Base-by-base conservation (phyloP, 129 eudicot species). In the Flaveria brownii region DNA sequence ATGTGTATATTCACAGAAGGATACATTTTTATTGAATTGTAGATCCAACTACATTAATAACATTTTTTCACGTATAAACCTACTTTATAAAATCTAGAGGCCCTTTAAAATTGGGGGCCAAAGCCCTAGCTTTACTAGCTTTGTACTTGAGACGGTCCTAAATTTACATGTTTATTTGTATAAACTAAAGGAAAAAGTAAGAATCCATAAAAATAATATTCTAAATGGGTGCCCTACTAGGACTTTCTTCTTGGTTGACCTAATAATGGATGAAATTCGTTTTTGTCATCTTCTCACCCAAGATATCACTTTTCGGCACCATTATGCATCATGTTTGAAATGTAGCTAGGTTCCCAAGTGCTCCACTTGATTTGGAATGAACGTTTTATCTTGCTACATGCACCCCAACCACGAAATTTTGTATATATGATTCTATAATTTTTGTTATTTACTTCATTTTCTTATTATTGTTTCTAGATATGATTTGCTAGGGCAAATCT, bases 361-460 rank as follows among this genome's bases (percentile, higher is more conserved):
- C 68, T 77, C 81, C 68, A 54, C 75, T 77, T 77, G 68, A 54
- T 77, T 54, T 52, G 42, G 74, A 39, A 77, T 51, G 73, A 65
- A 51, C 57, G 25, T 68, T 67, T 54, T 67, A 36, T 63, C 69
- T 63, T 63, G 69, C 69, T 63, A 63, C 46, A 30, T 63, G 20
- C 66, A 36, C 55, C 51, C 51, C 73, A 50, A 47, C 74, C 73
- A 67, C 22, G 12, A 52, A 66, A 47, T 76, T 30, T 16, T 49
- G 61, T 60, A 26, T 61, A 9, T 26, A 42, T 43, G 70, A 60
- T 22, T 43, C 46, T 45, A 43, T 0, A 17, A 45, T 14, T 54
- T 33, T 17, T 33, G 6, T 54, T 72, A 47, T 72, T 33, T 14
- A 54, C 30, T 41, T 59, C 65, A 10, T 33, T 59, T 23, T 61